Base-by-base conservation (phyloP, 2,329 filamentous ascomycete species). In the Pseudogymnoascus sp. region DNA sequence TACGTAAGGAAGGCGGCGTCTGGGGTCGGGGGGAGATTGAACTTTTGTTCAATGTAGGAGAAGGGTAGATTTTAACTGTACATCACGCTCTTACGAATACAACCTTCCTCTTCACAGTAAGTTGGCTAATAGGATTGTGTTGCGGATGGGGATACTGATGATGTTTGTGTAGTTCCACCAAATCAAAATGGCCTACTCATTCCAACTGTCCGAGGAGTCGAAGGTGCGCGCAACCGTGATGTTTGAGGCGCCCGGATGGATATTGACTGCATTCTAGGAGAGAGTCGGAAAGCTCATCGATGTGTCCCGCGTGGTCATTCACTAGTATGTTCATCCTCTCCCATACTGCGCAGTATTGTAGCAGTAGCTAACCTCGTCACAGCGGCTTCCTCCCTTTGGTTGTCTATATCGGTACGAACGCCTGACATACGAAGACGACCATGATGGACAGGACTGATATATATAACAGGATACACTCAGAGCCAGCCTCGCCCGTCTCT, bases 251-350 rank as follows among this genome's bases (percentile, higher is more conserved):
- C 61, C 60, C 60, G 60, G 38, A 53, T 64, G 46, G 61, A 62
- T 53, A 61, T 66, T 72, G 53, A 73, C 56, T 61, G 31, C 38
- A 60, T 26, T 61, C 69, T 72, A 97, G 93, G 95, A 99, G 88
- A 92, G 95, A 83, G 96, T 99, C 79, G 88, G 90, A 74, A 93
- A 93, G 83, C 84, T 98, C 80, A 95, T 99, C 76, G 95, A 98
- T 78, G 81, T 97, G 76, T 95, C 92, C 66, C 87, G 93, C 73
- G 88, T 97, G 72, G 92, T 90, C 65, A 89, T 99, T 74, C 95
- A 99, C 81, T 99, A 98, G 91, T 96, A 85, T 69, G 89, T 75
- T 28, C 8, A 61, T 43, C 14, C 7, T 24, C n/a, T 62, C 28
- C 12, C 31, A 43, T 43, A 24, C 41, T 24, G 6, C 26, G 10